phyloP scores from a whole-genome alignment of 2,329 filamentous ascomycete genomes.

The Byssoonygena ceratinophila region DNA sequence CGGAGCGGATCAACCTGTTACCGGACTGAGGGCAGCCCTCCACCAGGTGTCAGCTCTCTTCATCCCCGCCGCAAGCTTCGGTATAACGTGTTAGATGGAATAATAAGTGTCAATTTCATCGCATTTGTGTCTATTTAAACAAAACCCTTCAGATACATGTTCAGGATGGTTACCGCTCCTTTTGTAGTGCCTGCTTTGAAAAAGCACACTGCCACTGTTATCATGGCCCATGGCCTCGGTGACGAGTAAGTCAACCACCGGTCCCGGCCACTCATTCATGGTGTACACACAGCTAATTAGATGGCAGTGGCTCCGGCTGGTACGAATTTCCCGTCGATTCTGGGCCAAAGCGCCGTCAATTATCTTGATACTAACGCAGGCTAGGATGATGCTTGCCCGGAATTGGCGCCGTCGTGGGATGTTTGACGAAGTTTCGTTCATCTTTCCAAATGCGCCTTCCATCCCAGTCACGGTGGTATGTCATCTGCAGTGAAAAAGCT shows the following conservation, averaged over 20 bases:
- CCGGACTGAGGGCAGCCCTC: too few species aligned
- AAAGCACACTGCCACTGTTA: slow-evolving; percentile 85
- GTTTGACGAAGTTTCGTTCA: slow-evolving; percentile 83
- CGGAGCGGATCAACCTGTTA: neutral
- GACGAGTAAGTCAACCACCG: slow-evolving; percentile 52
- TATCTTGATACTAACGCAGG: neutral
- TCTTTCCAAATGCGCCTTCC: slow-evolving; percentile 79
- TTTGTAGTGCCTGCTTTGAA: slow-evolving; percentile 68
- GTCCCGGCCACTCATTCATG: neutral
- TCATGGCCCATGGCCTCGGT: slow-evolving; percentile 85
- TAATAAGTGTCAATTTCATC: neutral
- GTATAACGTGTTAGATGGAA: too few species aligned
- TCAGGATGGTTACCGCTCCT: slow-evolving; percentile 32
- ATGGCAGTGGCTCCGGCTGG: slow-evolving; percentile 40
- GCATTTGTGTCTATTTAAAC: neutral
- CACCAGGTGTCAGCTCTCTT: too few species aligned
- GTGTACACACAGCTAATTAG: slow-evolving; percentile 9
- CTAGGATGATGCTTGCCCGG: slow-evolving; percentile 64
- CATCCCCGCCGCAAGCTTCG: too few species aligned
- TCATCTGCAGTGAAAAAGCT: too few species aligned
- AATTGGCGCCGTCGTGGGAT: slow-evolving; percentile 71
- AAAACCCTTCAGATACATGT: neutral
- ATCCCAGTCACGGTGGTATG: slow-evolving; percentile 76
- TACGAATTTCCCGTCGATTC: slow-evolving; percentile 20
- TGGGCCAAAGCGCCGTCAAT: neutral